A percentile compares a stretch with the other conserved stretches of the same genome.
Evolutionary conservation across 352 stramenopile species (phyloP).

Genomic region (Phytopythium boreale): DNA sequence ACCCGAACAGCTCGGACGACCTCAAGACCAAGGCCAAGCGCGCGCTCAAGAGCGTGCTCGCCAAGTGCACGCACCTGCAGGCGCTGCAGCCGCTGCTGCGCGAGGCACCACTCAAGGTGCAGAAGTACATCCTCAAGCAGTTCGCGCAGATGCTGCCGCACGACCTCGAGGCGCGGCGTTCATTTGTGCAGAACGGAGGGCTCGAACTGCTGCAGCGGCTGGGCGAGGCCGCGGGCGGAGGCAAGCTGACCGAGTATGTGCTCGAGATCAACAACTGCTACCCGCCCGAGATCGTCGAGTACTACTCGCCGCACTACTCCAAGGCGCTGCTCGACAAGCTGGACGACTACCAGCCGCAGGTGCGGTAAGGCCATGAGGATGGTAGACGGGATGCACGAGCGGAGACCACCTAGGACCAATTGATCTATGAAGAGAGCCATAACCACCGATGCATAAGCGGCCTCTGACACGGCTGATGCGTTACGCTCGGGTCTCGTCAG

Average conservation of each 20-base stretch:
- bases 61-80: slow-evolving; percentile 94
- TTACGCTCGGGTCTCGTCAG: too few relatives aligned
- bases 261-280: slow-evolving; percentile 96
- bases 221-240: slow-evolving; percentile 79
- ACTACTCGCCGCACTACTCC: slow-evolving; percentile 95
- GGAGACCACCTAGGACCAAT: neutral
- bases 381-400: neutral
- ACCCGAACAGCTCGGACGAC: slow-evolving; percentile 91
- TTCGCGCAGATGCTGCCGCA: slow-evolving; percentile 94
- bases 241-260: slow-evolving; percentile 95
- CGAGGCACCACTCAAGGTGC: slow-evolving; percentile 91
- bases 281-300: slow-evolving; percentile 95
- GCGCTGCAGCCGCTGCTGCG: slow-evolving; percentile 91
- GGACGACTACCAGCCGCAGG: slow-evolving; percentile 92
- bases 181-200: slow-evolving; percentile 92
- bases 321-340: slow-evolving; percentile 96
- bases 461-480: neutral
- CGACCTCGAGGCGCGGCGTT: slow-evolving; percentile 89
- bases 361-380: slow-evolving; percentile 39
- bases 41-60: slow-evolving; percentile 92
- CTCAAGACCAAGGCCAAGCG: slow-evolving; percentile 94
- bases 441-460: neutral
- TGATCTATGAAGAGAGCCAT: neutral
- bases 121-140: slow-evolving; percentile 96
- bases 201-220: slow-evolving; percentile 93